Percentiles rank a stretch among this genome's conserved stretches.
These are phyloP conservation scores for Yamadazyma conglobata DNA, from an alignment of 1,139 yeast species.

Conservation along the genomic window DNA sequence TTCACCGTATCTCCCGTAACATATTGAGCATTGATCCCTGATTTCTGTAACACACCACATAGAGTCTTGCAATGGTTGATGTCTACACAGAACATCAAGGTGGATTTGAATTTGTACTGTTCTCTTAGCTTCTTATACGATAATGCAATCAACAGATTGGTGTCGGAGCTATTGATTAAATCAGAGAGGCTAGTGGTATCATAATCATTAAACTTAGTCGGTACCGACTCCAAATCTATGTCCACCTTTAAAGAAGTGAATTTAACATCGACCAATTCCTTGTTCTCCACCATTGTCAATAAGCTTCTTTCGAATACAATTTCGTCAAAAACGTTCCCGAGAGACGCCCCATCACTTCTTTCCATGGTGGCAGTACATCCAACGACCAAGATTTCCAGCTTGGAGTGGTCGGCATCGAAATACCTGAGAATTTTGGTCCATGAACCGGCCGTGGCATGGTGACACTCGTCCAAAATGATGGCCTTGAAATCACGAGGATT, in stretches of 20 bases:
- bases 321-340: constrained; percentile 65
- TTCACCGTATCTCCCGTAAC: constrained; percentile 67
- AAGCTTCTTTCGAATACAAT: constrained; percentile 70
- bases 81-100: constrained; percentile 77
- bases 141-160: constrained; percentile 54
- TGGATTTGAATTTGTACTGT: constrained; percentile 46
- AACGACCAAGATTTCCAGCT: constrained; percentile 52
- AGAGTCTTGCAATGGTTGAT: constrained; percentile 61
- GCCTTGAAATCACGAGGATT: constrained; percentile 60
- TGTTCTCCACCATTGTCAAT: constrained; percentile 62
- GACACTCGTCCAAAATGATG: constrained; percentile 88
- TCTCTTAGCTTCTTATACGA: constrained; percentile 51
- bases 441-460: constrained; percentile 78
- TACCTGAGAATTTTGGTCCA: constrained; percentile 58
- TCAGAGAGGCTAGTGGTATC: constrained; percentile 47
- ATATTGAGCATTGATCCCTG: constrained; percentile 69
- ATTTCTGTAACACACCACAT: constrained; percentile 48
- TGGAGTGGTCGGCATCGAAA: constrained; percentile 47
- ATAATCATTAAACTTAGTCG: constrained; percentile 49
- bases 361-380: constrained; percentile 86
- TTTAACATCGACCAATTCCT: constrained; percentile 68
- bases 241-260: constrained; percentile 55
- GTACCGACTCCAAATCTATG: constrained; percentile 34
- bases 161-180: constrained; percentile 51
- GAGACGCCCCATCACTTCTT: constrained; percentile 62